These are phyloP conservation scores for Begonia fuchsioides DNA, from an alignment of 306 rosid genomes.

Conservation along the genomic window DNA sequence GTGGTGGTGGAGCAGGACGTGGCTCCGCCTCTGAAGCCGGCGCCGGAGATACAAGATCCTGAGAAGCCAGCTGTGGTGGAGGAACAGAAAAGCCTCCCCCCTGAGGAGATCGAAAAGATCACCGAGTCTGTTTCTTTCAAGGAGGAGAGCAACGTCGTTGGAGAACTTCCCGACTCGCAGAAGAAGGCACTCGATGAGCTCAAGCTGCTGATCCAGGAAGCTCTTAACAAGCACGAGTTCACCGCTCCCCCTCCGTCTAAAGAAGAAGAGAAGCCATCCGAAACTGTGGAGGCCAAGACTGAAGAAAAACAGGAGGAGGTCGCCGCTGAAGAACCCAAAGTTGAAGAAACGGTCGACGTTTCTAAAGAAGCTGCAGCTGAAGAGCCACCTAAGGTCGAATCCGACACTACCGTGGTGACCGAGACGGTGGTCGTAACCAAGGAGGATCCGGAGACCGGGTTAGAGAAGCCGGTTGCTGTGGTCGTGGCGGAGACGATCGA, in stretches of 20 bases:
- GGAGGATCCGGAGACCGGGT: neutral
- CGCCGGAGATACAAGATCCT: constrained; percentile 9
- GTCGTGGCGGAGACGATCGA: constrained; percentile 18
- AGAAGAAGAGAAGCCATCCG: constrained; percentile 27
- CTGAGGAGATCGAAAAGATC: constrained; percentile 19
- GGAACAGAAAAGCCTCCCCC: constrained; percentile 14
- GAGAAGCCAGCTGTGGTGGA: constrained; percentile 7
- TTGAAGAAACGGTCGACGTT: neutral
- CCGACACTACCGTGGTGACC: neutral
- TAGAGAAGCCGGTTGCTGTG: constrained; percentile 3
- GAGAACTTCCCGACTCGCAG: constrained; percentile 66
- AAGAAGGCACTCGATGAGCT: constrained; percentile 76
- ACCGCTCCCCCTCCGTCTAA: constrained; percentile 23
- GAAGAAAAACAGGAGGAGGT: constrained; percentile 5
- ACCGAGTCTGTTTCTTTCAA: constrained; percentile 79
- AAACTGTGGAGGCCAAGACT: constrained; percentile 3
- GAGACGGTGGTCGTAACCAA: constrained; percentile 11
- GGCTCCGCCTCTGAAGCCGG: neutral
- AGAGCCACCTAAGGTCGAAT: constrained; percentile 10
- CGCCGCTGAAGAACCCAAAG: neutral
- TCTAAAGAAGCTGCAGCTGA: constrained; percentile 13
- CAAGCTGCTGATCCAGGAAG: constrained; percentile 52
- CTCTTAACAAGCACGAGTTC: constrained; percentile 57
- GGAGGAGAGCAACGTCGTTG: constrained; percentile 71
- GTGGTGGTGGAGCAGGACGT: constrained; percentile 18